A percentile compares a stretch with the other conserved stretches of the same genome.
phyloP scores from a whole-genome alignment of 164 flowering plant genomes.

The Buxus sempervirens region DNA sequence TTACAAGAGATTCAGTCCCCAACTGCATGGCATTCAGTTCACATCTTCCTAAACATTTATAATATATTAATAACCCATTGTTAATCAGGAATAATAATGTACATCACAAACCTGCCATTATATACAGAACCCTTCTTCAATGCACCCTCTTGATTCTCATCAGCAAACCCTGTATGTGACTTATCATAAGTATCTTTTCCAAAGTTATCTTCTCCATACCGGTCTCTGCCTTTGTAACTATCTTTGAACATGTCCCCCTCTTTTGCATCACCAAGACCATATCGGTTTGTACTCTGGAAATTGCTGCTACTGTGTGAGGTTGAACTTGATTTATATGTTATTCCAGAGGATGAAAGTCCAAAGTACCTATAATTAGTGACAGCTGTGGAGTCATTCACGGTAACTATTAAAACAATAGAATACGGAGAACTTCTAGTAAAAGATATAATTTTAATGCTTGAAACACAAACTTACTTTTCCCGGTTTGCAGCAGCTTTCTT shows the following conservation, averaged over 20 bases:
- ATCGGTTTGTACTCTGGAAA: constrained; percentile 42
- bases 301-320: constrained; percentile 54
- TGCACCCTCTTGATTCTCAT: constrained; percentile 26
- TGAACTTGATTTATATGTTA: constrained; percentile 68
- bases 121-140: constrained; percentile 38
- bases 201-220: constrained; percentile 39
- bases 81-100: neutral
- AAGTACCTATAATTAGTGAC: constrained; percentile 50
- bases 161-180: constrained; percentile 32
- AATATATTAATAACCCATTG: neutral
- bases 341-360: constrained; percentile 91
- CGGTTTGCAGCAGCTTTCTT: constrained; percentile 90
- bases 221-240: constrained; percentile 44
- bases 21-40: neutral
- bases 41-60: neutral
- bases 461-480: constrained; percentile 64
- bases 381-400: constrained; percentile 12
- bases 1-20: neutral
- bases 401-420: neutral
- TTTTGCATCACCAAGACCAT: constrained; percentile 42
- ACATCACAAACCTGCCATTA: constrained; percentile 40
- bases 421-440: neutral
- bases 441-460: constrained; percentile 6
- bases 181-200: constrained; percentile 39
- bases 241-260: constrained; percentile 45